Evolutionary conservation across 2,329 filamentous ascomycete species (phyloP), one percentile per base, ranked within the genome.

Genomic region (Pseudopyrenochaeta lycopersici): DNA sequence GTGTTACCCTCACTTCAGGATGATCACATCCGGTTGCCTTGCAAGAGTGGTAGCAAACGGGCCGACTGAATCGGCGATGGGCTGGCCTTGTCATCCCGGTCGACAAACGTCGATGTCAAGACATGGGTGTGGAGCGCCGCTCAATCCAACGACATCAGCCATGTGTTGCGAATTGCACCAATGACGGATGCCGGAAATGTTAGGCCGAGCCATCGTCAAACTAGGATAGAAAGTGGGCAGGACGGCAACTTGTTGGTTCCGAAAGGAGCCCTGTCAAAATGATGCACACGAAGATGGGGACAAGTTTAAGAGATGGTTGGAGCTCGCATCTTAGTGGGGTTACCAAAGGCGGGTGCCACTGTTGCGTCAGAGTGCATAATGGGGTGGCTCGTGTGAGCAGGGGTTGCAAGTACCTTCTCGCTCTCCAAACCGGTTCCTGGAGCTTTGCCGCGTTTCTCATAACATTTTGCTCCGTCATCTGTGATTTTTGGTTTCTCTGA

Each of bases 301-400:
- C 71, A 71, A 62, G 70, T 73, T 73, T 71, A 67, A 51, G 56
- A 52, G 12, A 54, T 54, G 61, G 50, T 45, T 58, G 54, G 47
- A 50, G 49, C 51, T 50, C 51, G 51, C 53, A 43, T 54, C 38
- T 58, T 66, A 59, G 67, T 56, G 67, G 68, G 63, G 63, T n/a
- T 42, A 42, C 23, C 46, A 44, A 52, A 47, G 54, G 54, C 58
- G 44, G 60, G 68, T 68, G 64, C 64, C 67, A 72, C 66, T 57
- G 36, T 74, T 75, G 70, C 73, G 71, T 76, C 73, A 76, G 67
- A 49, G 51, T 71, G 72, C 73, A 74, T 70, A 50, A 58, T 42
- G 52, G 63, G 23, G 67, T 74, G 72, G 71, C 68, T 73, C 64
- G 67, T 68, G 65, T 60, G 57, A 60, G 58, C 62, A 67, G 69